Evolutionary conservation across 768 basidiomycete genomes (phyloP), one percentile per base, ranked within the genome.

Genomic region (Boletus subcaerulescens): DNA sequence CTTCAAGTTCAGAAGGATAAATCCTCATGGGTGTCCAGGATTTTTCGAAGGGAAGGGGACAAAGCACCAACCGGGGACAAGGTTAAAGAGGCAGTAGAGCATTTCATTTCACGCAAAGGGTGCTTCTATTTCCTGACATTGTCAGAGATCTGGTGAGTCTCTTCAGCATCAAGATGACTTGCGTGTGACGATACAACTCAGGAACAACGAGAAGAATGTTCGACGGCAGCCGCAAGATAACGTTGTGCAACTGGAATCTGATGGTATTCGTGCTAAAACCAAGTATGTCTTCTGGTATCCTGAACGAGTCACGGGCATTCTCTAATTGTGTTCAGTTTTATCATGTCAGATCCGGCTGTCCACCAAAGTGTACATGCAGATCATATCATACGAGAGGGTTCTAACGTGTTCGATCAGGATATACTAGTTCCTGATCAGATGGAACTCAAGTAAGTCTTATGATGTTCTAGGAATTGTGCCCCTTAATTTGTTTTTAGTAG

Each of bases 61-160:
- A n/a, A 35, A 20, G 13, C 26, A 20, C 8, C 36, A 2, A 10
- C 17, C 0, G 20, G 26, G 31, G 55, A 33, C 18, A 41, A 46
- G 8, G 41, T 56, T 14, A n/a, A 45, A 11, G 38, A 55, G 5
- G 52, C 44, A 17, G 22, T 7, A 4, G 22, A 45, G 11, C 12
- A 29, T 32, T 46, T 56, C 2, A 18, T 3, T 1, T 38, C 31
- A 26, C 22, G 31, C n/a, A 55, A 26, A 39, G 15, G 3, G 8
- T 22, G 15, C 11, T 55, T 57, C 33, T 13, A 33, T 33, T 33
- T 33, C 33, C 14, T 33, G 14, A 39, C 56, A 10, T 26, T 47
- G 3, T 22, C 47, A 7, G 56, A 58, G 13, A 39, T 50, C 18
- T 57, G 55, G 55, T 43, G 22, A 8, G 54, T 15, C 10, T 39